These are phyloP conservation scores for Aspergillus sparsus DNA, from an alignment of 495 filamentous ascomycete genomes.

Conservation along the genomic window DNA sequence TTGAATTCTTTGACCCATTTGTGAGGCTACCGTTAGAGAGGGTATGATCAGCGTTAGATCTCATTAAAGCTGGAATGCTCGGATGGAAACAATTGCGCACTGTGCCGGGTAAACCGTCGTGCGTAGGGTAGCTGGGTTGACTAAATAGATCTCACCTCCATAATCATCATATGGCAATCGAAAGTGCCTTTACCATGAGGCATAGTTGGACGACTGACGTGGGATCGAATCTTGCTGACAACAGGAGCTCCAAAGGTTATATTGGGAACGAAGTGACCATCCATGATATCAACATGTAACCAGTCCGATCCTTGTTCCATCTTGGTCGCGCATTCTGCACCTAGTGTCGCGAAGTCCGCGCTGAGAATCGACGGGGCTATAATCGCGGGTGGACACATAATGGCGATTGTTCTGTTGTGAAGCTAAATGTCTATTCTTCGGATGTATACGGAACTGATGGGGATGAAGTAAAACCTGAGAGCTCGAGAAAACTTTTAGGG, in stretches of 20 bases:
- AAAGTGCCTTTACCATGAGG: conserved; percentile 81
- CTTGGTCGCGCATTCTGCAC: conserved; percentile 77
- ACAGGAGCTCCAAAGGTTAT: conserved; percentile 95
- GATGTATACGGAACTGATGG: conserved; percentile 5
- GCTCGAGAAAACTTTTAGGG: too few species aligned
- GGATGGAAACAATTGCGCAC: neutral
- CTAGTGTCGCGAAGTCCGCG: conserved; percentile 88
- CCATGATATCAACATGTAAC: conserved; percentile 81
- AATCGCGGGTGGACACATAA: conserved; percentile 85
- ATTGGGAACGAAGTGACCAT: conserved; percentile 97
- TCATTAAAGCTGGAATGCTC: neutral
- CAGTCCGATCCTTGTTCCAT: conserved; percentile 86
- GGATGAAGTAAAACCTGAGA: neutral
- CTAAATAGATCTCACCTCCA: conserved; percentile 63
- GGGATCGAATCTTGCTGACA: conserved; percentile 84
- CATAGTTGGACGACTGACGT: conserved; percentile 65
- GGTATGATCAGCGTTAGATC: neutral
- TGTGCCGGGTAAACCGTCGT: neutral
- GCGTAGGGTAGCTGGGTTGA: too few species aligned
- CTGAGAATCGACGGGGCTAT: conserved; percentile 97
- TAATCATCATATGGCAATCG: conserved; percentile 99
- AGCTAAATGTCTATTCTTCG: conserved; percentile 4
- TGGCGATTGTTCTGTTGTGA: conserved; percentile 17
- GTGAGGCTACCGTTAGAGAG: conserved; percentile 67
- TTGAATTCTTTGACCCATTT: conserved; percentile 97